Conservation (phyloP, 176 grass and related monocot species). For the barley (Hordeum vulgare) region DNA sequence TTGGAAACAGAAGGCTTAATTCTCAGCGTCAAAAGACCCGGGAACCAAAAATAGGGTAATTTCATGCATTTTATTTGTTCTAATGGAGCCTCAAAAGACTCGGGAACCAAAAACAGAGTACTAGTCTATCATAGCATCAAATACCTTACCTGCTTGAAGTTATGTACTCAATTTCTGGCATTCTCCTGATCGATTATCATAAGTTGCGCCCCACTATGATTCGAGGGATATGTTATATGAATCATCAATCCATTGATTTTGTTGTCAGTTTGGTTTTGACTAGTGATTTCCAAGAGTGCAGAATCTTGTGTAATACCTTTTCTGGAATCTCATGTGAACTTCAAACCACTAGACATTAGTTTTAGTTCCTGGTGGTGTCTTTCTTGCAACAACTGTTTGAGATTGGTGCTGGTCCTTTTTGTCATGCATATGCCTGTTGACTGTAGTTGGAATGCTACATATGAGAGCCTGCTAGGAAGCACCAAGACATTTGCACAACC, state of each 20-base stretch:
- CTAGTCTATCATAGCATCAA: not conserved
- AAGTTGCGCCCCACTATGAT: not conserved
- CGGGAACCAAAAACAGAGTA: not conserved
- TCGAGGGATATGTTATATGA: not conserved
- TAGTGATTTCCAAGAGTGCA: not conserved
- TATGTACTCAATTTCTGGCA: not conserved
- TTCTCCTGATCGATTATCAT: not conserved
- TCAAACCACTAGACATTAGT: not conserved
- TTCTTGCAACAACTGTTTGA: constrained; percentile 15
- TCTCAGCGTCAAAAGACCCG: constrained; percentile 33
- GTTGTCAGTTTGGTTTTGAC: not conserved
- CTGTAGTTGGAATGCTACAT: constrained; percentile 82
- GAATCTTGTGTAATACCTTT: not conserved
- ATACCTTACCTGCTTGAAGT: not conserved
- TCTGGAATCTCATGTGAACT: not conserved
- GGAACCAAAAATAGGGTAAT: constrained; percentile 77
- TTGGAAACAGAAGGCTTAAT: constrained; percentile 44
- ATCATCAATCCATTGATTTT: not conserved
- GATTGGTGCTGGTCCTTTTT: not conserved
- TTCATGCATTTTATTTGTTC: not conserved
- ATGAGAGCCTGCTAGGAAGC: constrained; percentile 82
- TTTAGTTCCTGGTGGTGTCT: not conserved
- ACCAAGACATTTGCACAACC: constrained; percentile 66
- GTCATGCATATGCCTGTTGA: not conserved
- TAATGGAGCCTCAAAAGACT: not conserved